Conservation (phyloP, 1,284 basidiomycete species). For the Gymnopus androsaceus region DNA sequence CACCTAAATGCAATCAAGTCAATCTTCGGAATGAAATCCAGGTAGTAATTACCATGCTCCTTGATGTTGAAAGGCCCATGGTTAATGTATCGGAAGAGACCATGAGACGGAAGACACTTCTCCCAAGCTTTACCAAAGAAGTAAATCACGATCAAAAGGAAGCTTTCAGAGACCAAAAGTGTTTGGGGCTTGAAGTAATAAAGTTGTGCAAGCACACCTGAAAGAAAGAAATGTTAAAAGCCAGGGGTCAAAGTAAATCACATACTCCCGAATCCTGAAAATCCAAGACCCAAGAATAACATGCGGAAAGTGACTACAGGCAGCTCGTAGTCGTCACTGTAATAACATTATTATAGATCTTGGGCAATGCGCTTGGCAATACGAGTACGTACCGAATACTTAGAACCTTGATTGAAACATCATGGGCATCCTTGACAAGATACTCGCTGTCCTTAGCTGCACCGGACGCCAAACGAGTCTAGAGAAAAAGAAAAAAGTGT, state of each 20-base stretch:
- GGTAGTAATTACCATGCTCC: too few relatives aligned
- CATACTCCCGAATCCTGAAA: constrained; percentile 17
- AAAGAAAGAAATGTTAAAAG: not conserved
- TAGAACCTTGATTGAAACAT: constrained; percentile 22
- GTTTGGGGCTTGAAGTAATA: constrained; percentile 25
- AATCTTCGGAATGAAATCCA: too few relatives aligned
- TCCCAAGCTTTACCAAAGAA: constrained; percentile 17
- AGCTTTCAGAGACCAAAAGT: constrained; percentile 19
- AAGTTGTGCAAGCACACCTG: constrained; percentile 20
- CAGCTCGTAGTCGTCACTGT: constrained; percentile 20
- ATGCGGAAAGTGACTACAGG: constrained; percentile 22
- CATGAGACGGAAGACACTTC: constrained; percentile 17
- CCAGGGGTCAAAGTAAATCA: not conserved
- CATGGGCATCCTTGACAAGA: constrained; percentile 17
- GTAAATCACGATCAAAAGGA: constrained; percentile 21
- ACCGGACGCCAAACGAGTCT: constrained; percentile 17
- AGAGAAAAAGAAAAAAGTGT: not conserved
- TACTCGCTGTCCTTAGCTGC: constrained; percentile 17
- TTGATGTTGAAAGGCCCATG: constrained; percentile 21
- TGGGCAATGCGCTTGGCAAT: not conserved
- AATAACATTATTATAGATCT: not conserved
- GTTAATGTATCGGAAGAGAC: constrained; percentile 19
- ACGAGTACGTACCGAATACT: constrained; percentile 17
- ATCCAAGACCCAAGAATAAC: constrained; percentile 19
- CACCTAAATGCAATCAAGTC: too few relatives aligned